Evolutionary conservation across 441 rosid species (phyloP).

Genomic region (Brassica hybrid): DNA sequence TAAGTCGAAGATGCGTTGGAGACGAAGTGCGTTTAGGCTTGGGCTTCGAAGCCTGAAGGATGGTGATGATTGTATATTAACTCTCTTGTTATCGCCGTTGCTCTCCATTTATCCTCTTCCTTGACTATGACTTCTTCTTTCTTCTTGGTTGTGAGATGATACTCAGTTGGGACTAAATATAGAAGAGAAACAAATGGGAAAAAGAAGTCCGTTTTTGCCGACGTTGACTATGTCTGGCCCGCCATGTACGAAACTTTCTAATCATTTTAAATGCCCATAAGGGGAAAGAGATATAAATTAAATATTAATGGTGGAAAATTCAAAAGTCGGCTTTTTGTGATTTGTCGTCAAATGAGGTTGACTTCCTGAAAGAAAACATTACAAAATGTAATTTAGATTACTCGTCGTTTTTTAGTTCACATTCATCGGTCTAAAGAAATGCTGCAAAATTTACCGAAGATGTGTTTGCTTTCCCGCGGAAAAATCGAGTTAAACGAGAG

Average conservation of each 20-base stretch:
- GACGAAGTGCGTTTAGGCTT: slow-evolving; percentile 87
- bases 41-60: slow-evolving; percentile 79
- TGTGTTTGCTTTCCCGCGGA: too few species aligned
- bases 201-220: slow-evolving; percentile 29
- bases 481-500: too few species aligned
- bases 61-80: slow-evolving; percentile 39
- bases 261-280: not conserved
- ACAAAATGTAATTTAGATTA: too few species aligned
- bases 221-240: slow-evolving; percentile 41
- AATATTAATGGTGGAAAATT: not conserved
- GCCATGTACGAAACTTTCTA: slow-evolving; percentile 33
- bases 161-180: slow-evolving; percentile 28
- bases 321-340: slow-evolving; percentile 2
- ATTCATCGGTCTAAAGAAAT: too few species aligned
- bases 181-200: slow-evolving; percentile 24
- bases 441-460: too few species aligned
- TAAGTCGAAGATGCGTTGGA: slow-evolving; percentile 79
- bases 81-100: slow-evolving; percentile 16
- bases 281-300: not conserved
- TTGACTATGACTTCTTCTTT: too few species aligned
- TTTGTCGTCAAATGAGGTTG: not conserved
- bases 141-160: slow-evolving; percentile 14
- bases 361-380: not conserved
- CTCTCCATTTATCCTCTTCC: too few species aligned
- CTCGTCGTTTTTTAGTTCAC: too few species aligned